phyloP scores from a whole-genome alignment of 495 filamentous ascomycete genomes.

The Penicillium salamii region DNA sequence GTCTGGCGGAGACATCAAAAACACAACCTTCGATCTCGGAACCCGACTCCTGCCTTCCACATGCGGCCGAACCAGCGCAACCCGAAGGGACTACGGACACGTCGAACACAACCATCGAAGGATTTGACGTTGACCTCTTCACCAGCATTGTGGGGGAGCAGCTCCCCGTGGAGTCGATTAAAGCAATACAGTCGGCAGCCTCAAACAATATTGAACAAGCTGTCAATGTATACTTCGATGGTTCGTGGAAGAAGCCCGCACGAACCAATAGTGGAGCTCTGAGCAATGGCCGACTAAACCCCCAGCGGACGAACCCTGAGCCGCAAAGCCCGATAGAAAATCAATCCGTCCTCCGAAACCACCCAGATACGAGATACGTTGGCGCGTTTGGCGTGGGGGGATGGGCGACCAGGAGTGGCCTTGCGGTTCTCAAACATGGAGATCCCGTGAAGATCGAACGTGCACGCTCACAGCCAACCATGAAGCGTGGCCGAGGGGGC shows the following conservation, averaged over 20 bases:
- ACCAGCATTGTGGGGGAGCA: constrained; percentile 66
- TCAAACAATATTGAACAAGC: constrained; percentile 63
- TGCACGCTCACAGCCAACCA: constrained; percentile 63
- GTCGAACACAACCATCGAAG: constrained; percentile 9
- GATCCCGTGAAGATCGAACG: constrained; percentile 84
- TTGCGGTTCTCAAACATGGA: constrained; percentile 66
- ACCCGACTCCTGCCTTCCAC: neutral
- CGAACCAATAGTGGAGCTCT: constrained; percentile 8
- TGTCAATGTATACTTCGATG: constrained; percentile 88
- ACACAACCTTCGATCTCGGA: neutral
- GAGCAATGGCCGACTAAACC: constrained; percentile 11
- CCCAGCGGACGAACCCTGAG: constrained; percentile 1
- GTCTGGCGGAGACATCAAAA: neutral
- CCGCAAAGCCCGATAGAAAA: neutral
- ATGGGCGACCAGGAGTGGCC: constrained; percentile 89
- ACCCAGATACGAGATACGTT: constrained; percentile 70
- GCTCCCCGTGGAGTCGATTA: constrained; percentile 50
- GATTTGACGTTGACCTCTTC: constrained; percentile 69
- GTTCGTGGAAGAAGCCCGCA: constrained; percentile 70
- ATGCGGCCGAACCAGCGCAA: neutral
- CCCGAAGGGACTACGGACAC: neutral
- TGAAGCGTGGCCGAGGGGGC: constrained; percentile 50
- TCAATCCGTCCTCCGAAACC: constrained; percentile 31
- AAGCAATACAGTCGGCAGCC: constrained; percentile 54
- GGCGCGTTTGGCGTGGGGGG: constrained; percentile 89